Evolutionary conservation across 768 basidiomycete species (phyloP).

Genomic region (Lentinula detonsa): DNA sequence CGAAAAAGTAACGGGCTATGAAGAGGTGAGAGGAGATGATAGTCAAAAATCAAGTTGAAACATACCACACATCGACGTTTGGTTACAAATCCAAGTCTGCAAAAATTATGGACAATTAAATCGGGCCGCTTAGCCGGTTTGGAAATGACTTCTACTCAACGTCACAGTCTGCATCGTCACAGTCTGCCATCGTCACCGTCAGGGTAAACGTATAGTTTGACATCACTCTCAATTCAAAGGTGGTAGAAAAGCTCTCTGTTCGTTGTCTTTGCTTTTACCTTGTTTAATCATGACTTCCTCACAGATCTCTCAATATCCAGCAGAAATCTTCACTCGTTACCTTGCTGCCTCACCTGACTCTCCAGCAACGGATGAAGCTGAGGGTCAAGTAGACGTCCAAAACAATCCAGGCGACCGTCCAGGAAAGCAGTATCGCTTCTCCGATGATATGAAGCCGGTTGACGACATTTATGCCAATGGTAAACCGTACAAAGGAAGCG

Average conservation of each 20-base stretch:
- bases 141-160: no score
- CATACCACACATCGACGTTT: neutral
- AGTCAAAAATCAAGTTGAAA: neutral
- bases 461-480: neutral
- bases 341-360: neutral
- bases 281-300: neutral
- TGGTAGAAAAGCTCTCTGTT: neutral
- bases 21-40: neutral
- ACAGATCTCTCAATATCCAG: neutral
- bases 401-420: neutral
- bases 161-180: no score
- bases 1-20: neutral
- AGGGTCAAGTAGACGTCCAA: neutral
- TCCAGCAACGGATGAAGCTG: neutral
- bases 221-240: neutral
- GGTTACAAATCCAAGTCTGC: neutral
- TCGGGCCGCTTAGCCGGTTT: neutral
- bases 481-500: neutral
- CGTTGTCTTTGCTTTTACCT: neutral
- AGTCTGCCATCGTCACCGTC: neutral
- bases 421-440: neutral
- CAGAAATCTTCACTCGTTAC: neutral
- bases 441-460: neutral
- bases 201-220: neutral
- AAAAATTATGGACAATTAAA: neutral